Conservation (phyloP, 2,329 filamentous ascomycete species). For the Verticillium albo-atrum region DNA sequence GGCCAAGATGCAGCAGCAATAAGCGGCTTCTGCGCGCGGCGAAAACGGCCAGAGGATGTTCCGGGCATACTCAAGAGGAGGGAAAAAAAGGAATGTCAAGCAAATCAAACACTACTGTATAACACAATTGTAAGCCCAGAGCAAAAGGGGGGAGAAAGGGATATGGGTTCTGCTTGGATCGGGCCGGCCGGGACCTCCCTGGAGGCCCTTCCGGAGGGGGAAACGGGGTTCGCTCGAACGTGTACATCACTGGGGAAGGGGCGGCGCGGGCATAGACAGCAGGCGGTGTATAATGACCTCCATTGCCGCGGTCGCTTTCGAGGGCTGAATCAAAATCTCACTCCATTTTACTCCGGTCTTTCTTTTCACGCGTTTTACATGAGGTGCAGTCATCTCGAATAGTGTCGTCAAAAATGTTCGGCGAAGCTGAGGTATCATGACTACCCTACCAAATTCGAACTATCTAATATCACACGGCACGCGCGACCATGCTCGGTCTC, state of each 20-base stretch:
- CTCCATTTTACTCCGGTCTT: not conserved
- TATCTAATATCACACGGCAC: not conserved
- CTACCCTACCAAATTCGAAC: not conserved
- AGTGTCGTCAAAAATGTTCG: not conserved
- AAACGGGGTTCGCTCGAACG: not conserved
- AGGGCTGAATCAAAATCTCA: not conserved
- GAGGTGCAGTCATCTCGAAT: too few species aligned
- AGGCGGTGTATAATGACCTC: not conserved
- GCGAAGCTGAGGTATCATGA: not conserved
- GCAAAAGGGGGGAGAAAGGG: not conserved
- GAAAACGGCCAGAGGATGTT: too few species aligned
- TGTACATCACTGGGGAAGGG: not conserved
- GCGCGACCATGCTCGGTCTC: not conserved
- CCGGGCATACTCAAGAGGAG: not conserved
- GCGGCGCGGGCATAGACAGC: not conserved
- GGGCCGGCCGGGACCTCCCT: not conserved
- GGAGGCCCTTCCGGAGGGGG: not conserved
- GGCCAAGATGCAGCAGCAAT: constrained; percentile 45
- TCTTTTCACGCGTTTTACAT: too few species aligned
- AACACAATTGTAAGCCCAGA: constrained; percentile 6
- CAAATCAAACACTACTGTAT: constrained; percentile 3
- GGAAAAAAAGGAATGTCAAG: constrained; percentile 1
- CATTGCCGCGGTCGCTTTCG: not conserved
- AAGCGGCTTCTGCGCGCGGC: constrained; percentile 16
- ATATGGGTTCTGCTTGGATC: not conserved